Evolutionary conservation across 2,329 filamentous ascomycete genomes (phyloP), one percentile per base, ranked within the genome.

Genomic region (Helotiales sp.): DNA sequence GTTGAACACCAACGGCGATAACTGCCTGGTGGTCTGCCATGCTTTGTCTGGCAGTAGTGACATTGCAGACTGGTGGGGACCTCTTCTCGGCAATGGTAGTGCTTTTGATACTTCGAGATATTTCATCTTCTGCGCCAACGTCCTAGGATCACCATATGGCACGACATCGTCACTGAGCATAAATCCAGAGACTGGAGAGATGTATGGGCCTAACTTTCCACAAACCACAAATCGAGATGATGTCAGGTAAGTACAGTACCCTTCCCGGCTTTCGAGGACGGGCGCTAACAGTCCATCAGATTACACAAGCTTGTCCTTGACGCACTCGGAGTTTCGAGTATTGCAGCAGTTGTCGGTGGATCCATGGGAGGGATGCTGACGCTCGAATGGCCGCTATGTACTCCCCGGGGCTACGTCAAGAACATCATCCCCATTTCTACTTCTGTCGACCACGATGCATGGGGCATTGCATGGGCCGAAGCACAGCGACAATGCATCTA

Each of bases 181-280:
- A 8, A 85, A 96, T 67, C 76, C 81, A 27, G 79, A 77, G 50
- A 85, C 89, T 61, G 91, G 84, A 17, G 82, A 83, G 60, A 75
- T 79, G 55, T 98, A 98, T 70, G 93, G 93, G 0, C 93, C 93
- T 1, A 93, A 97, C 69, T 98, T 98, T 66, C 93, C 93, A 42
- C 76, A 97, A 63, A 96, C 93, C 0, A 97, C 93, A 0, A 90
- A 97, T 62, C 82, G 93, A 62, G 93, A 98, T 72, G 93, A 98
- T 75, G 92, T 97, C 54, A 90, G 88, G 89, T 93, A 75, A 77
- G 88, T 73, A 40, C n/a, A 9, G 10, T 1, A 25, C 22, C 22
- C 25, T 22, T 27, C 12, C 10, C 3, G 9, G 12, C 8, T 27
- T 13, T 15, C 5, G 12, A 6, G 19, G 8, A 8, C n/a, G n/a